Evolutionary conservation across 345 rosid genomes (phyloP).

Genomic region (Chamaenerion angustifolium): DNA sequence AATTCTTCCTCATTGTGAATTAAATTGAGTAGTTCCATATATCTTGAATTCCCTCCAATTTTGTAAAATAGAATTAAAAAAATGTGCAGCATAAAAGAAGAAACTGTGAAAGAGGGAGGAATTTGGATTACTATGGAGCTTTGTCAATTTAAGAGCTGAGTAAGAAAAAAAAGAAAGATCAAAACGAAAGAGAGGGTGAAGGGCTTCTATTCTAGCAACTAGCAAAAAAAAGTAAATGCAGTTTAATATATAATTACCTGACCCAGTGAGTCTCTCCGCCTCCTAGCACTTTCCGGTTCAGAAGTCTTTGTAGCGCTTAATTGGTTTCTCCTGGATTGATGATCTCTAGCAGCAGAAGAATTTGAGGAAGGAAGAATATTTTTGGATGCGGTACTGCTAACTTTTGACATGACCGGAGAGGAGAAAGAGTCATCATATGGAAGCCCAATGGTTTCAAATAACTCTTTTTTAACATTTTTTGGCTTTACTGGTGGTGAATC

Average conservation of each 20-base stretch:
- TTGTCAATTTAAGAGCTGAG: too few species aligned
- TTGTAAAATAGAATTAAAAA: too few species aligned
- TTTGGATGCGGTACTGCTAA: slow-evolving; percentile 26
- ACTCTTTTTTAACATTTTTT: slow-evolving; percentile 59
- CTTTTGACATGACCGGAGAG: slow-evolving; percentile 50
- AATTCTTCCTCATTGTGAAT: not conserved
- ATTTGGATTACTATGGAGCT: too few species aligned
- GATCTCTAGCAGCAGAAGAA: slow-evolving; percentile 31
- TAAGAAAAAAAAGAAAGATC: too few species aligned
- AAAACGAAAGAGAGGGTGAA: slow-evolving; percentile 1
- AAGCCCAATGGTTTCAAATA: slow-evolving; percentile 79
- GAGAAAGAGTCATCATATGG: slow-evolving; percentile 64
- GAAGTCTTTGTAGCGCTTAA: slow-evolving; percentile 44
- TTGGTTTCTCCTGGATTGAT: slow-evolving; percentile 41
- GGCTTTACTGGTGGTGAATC: slow-evolving; percentile 47
- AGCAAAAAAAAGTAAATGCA: slow-evolving; percentile 2
- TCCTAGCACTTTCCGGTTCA: slow-evolving; percentile 73
- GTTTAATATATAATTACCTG: slow-evolving; percentile 27
- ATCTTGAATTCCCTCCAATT: too few species aligned
- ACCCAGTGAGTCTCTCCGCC: slow-evolving; percentile 83
- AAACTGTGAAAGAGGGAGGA: too few species aligned
- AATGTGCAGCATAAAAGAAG: too few species aligned
- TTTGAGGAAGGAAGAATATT: slow-evolving; percentile 35
- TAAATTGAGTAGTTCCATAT: too few species aligned
- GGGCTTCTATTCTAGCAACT: not conserved